phyloP scores from a whole-genome alignment of 805 yeast species.

The Pichia kluyveri region DNA sequence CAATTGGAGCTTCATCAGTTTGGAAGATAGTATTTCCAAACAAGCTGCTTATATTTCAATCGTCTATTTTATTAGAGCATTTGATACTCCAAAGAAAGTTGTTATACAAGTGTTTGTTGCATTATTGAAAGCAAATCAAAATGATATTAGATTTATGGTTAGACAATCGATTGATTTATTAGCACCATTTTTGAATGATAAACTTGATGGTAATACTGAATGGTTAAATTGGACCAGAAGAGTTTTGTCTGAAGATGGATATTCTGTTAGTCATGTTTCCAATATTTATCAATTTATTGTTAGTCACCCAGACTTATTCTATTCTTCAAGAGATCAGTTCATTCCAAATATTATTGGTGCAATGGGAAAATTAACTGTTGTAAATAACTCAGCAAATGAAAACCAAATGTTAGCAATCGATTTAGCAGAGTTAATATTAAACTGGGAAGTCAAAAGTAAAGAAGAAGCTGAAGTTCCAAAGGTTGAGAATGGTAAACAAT shows the following conservation, averaged over 20 bases:
- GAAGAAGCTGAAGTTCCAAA: neutral
- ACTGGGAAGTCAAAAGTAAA: constrained; percentile 62
- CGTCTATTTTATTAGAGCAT: constrained; percentile 75
- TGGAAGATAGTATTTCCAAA: constrained; percentile 82
- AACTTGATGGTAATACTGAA: constrained; percentile 50
- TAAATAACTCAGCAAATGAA: constrained; percentile 69
- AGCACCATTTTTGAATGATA: constrained; percentile 75
- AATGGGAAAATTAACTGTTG: constrained; percentile 79
- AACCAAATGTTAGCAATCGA: constrained; percentile 84
- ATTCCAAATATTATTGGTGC: constrained; percentile 83
- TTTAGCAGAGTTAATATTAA: constrained; percentile 71
- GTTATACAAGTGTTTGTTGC: constrained; percentile 93
- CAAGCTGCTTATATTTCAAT: constrained; percentile 90
- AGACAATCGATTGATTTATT: constrained; percentile 79
- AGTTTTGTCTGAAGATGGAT: constrained; percentile 83
- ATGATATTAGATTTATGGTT: constrained; percentile 75
- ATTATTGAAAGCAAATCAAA: constrained; percentile 70
- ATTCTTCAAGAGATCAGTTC: constrained; percentile 79
- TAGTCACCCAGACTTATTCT: constrained; percentile 77
- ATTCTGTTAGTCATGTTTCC: constrained; percentile 75
- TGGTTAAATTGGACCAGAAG: constrained; percentile 97
- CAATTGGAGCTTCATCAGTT: constrained; percentile 86
- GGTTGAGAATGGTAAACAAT: neutral
- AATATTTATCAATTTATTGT: constrained; percentile 85
- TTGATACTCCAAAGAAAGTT: constrained; percentile 80